A percentile compares a stretch with the other conserved stretches of the same genome.
Evolutionary conservation across 768 basidiomycete genomes (phyloP).

Genomic region (Candolleomyces eurysporus): DNA sequence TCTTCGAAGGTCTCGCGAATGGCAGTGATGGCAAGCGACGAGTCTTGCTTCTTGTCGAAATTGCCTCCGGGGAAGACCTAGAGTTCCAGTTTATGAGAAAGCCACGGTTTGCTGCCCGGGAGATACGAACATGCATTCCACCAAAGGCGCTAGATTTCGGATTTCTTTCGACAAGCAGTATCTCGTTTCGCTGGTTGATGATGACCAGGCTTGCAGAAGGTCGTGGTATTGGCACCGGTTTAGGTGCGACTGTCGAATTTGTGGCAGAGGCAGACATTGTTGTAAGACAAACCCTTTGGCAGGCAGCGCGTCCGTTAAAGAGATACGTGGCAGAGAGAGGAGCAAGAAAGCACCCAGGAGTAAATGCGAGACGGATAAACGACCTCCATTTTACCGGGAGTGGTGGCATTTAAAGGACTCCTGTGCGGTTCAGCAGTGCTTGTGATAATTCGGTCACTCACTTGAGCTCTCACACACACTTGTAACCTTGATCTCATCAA

Average conservation of each 20-base stretch:
- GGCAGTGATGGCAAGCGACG: slow-evolving; percentile 56
- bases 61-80: slow-evolving; percentile 82
- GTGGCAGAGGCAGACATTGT: neutral
- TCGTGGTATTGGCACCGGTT: slow-evolving; percentile 34
- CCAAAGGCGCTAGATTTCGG: slow-evolving; percentile 62
- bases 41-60: slow-evolving; percentile 58
- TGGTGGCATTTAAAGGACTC: neutral
- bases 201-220: slow-evolving; percentile 69
- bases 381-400: slow-evolving; percentile 5
- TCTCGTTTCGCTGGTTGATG: slow-evolving; percentile 63
- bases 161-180: slow-evolving; percentile 70
- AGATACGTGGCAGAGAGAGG: neutral
- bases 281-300: neutral
- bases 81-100: neutral
- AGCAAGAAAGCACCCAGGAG: neutral
- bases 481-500: too few relatives aligned
- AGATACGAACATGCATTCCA: slow-evolving; percentile 57
- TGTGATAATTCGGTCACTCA: neutral
- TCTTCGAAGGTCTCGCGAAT: slow-evolving; percentile 81
- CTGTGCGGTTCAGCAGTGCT: neutral
- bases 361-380: neutral
- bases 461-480: neutral
- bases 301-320: neutral
- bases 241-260: neutral
- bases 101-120: neutral